Conservation (phyloP, 1,284 basidiomycete genomes). For the Ganoderma lucidum region DNA sequence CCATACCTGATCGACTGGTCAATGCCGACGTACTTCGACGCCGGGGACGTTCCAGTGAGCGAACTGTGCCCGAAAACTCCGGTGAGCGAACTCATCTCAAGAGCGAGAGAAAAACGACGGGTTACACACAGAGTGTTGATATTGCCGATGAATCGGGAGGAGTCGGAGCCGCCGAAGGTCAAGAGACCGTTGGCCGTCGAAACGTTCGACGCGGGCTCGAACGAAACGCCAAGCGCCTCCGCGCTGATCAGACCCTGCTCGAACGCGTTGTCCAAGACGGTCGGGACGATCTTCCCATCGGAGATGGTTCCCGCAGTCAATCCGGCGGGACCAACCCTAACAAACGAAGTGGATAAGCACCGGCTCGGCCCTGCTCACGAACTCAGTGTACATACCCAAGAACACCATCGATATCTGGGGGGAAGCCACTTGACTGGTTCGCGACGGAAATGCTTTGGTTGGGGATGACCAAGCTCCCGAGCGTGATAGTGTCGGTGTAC, state of each 20-base stretch:
- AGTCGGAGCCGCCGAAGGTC: slow-evolving; percentile 55
- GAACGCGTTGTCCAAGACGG: slow-evolving; percentile 56
- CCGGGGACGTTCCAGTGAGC: slow-evolving; percentile 43
- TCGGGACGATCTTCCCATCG: slow-evolving; percentile 39
- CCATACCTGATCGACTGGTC: slow-evolving; percentile 42
- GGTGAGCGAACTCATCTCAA: background rate
- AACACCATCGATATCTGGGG: slow-evolving; percentile 52
- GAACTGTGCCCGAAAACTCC: slow-evolving; percentile 21
- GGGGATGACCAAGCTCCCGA: slow-evolving; percentile 41
- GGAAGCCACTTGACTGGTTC: slow-evolving; percentile 44
- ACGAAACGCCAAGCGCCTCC: slow-evolving; percentile 55
- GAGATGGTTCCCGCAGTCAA: slow-evolving; percentile 43
- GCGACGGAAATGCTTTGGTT: slow-evolving; percentile 67
- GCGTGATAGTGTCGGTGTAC: slow-evolving; percentile 52
- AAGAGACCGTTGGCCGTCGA: slow-evolving; percentile 39
- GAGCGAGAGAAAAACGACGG: background rate
- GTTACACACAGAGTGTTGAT: slow-evolving; percentile 55
- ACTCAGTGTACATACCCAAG: slow-evolving; percentile 44
- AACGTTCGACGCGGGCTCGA: slow-evolving; percentile 47
- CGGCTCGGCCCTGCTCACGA: slow-evolving; percentile 37
- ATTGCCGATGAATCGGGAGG: slow-evolving; percentile 55
- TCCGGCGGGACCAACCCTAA: background rate
- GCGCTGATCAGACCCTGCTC: slow-evolving; percentile 31
- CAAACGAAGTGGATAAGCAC: slow-evolving; percentile 38
- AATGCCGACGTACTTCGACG: slow-evolving; percentile 59